Evolutionary conservation across 2,329 filamentous ascomycete species (phyloP), one percentile per base, ranked within the genome.

Genomic region (Pseudocercospora cruenta): DNA sequence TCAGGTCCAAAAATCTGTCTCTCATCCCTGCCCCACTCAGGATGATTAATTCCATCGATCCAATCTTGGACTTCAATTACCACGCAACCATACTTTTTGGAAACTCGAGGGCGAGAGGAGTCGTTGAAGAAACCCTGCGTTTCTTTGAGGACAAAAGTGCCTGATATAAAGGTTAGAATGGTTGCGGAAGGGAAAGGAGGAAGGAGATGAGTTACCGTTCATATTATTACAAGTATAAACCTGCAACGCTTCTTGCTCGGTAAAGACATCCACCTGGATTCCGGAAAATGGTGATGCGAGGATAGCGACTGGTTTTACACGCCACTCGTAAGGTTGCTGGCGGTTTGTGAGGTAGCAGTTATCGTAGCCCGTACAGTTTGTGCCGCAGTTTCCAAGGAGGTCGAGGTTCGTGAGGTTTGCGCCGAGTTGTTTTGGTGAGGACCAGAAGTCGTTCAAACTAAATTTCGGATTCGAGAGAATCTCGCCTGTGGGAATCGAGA

Each of bases 41-140:
- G 94, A 80, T 97, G 96, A 81, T 97, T 97, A 81, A 98, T 96
- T 22, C 86, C 93, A 77, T 96, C 94, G 75, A 97, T 96, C 87
- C 89, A 97, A 62, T 76, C 74, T 57, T 77, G 71, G 5, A 74
- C 71, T 82, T 97, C 94, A 79, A 97, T 86, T 58, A 97, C 94
- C 26, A 97, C 76, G 79, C 94, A 97, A 33, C 92, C 93, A 75
- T 93, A 92, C 82, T 94, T 78, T 26, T 60, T 85, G 26, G 93
- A 90, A 7, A 86, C 86, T 43, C 89, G 83, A 3, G 87, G 86
- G 72, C 88, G 86, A 33, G 81, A 79, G 1, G 79, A 69, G 67
- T 85, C 72, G 67, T 86, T 83, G 67, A 82, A 79, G 3, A 90
- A 80, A 16, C 91, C 91, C 78, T 93, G 91, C 0, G 87, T 90